Evolutionary conservation across 148 eudicot genomes (phyloP).

Genomic region (Rhododendron vialii): DNA sequence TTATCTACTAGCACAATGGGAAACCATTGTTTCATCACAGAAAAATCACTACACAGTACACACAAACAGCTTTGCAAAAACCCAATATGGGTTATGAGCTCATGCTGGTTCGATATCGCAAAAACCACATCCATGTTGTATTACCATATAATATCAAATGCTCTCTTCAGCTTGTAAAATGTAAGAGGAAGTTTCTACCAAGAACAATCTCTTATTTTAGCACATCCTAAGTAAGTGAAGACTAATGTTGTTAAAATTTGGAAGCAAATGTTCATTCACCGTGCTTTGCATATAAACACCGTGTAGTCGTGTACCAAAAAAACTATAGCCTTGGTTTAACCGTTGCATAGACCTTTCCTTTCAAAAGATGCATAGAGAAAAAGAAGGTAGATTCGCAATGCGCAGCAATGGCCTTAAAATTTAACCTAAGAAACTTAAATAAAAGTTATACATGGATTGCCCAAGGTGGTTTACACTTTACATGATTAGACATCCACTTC

Average conservation of each 20-base stretch:
- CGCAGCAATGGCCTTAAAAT: not conserved
- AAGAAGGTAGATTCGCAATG: not conserved
- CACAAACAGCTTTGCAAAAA: not conserved
- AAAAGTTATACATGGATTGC: not conserved
- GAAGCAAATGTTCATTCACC: not conserved
- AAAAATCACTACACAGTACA: not conserved
- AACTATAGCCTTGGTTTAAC: not conserved
- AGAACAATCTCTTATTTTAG: not conserved
- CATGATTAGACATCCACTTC: not conserved
- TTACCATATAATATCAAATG: not conserved
- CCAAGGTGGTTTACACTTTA: not conserved
- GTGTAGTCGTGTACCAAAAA: not conserved
- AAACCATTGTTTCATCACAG: not conserved
- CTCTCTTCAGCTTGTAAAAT: not conserved
- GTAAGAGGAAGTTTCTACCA: not conserved
- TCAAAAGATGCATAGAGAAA: not conserved
- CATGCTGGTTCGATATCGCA: not conserved
- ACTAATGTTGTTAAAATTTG: not conserved
- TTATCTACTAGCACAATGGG: not conserved
- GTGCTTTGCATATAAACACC: not conserved
- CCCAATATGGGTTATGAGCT: not conserved
- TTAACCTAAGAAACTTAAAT: not conserved
- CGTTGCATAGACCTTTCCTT: not conserved
- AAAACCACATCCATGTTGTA: not conserved
- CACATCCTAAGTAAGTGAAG: not conserved